phyloP scores from a whole-genome alignment of 139 green algal genomes.

The Spirogloea muscicola region DNA sequence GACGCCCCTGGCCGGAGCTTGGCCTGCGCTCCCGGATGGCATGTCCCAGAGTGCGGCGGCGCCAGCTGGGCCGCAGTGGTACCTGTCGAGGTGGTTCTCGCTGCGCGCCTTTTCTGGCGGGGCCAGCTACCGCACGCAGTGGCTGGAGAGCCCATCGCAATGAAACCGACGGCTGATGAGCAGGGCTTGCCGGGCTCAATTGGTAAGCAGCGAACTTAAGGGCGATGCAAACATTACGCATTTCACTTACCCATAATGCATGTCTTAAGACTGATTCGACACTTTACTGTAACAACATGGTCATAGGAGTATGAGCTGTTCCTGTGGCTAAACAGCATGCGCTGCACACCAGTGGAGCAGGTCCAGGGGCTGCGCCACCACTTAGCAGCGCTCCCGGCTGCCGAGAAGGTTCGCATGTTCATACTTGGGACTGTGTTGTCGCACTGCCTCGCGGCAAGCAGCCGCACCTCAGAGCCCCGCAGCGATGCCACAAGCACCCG shows the following conservation, averaged over 20 bases:
- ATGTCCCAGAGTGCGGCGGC: too few species aligned
- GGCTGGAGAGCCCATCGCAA: too few species aligned
- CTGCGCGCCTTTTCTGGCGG: background rate
- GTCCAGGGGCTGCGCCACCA: background rate
- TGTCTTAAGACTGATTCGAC: too few species aligned
- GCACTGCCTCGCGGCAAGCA: background rate
- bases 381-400: background rate
- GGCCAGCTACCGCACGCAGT: too few species aligned
- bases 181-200: background rate
- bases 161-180: background rate
- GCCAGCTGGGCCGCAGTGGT: constrained; percentile 11
- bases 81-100: constrained; percentile 1
- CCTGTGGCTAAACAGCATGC: background rate
- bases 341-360: background rate
- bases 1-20: too few species aligned
- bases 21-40: too few species aligned
- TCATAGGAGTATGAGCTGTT: background rate
- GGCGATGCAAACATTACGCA: too few species aligned
- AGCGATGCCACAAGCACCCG: background rate
- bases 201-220: too few species aligned
- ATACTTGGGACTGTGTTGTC: background rate
- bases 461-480: background rate
- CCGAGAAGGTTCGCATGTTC: background rate
- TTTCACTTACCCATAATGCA: too few species aligned
- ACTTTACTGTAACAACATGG: background rate